These are phyloP conservation scores for Naumovozyma baii DNA, from an alignment of 805 yeast species.

Conservation along the genomic window DNA sequence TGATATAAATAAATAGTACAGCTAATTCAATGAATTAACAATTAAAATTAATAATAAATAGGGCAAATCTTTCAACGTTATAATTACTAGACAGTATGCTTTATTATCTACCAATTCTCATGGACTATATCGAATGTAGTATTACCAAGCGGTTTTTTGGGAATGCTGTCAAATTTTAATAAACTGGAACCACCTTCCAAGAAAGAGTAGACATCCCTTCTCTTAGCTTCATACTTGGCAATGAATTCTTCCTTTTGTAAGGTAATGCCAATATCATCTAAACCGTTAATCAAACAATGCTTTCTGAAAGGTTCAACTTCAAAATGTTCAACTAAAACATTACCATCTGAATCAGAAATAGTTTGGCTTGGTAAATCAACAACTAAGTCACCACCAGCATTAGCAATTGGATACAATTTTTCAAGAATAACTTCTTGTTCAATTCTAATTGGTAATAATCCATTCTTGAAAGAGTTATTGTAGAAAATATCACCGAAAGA, in stretches of 20 bases:
- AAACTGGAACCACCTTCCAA: slow-evolving; percentile 77
- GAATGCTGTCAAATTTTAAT: slow-evolving; percentile 47
- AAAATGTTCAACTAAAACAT: slow-evolving; percentile 68
- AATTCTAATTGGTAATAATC: slow-evolving; percentile 80
- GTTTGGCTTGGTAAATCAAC: slow-evolving; percentile 82
- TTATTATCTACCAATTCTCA: slow-evolving; percentile 9
- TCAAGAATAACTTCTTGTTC: slow-evolving; percentile 62
- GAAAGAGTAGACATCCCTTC: slow-evolving; percentile 78
- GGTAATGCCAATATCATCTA: slow-evolving; percentile 94
- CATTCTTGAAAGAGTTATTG: slow-evolving; percentile 93
- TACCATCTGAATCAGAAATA: slow-evolving; percentile 54
- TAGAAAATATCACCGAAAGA: slow-evolving; percentile 96
- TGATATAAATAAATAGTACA: too few species aligned
- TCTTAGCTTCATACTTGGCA: slow-evolving; percentile 56
- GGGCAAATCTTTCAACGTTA: too few species aligned
- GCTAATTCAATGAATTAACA: background rate
- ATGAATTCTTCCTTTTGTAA: slow-evolving; percentile 78
- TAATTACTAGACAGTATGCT: too few species aligned
- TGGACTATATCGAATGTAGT: slow-evolving; percentile 9
- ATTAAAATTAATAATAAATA: too few species aligned
- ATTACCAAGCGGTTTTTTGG: slow-evolving; percentile 32
- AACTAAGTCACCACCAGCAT: slow-evolving; percentile 53
- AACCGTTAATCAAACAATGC: slow-evolving; percentile 86
- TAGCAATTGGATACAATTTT: slow-evolving; percentile 72
- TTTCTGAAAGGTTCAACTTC: slow-evolving; percentile 87